Evolutionary conservation across 345 rosid genomes (phyloP).

Genomic region (Theobroma cacao): DNA sequence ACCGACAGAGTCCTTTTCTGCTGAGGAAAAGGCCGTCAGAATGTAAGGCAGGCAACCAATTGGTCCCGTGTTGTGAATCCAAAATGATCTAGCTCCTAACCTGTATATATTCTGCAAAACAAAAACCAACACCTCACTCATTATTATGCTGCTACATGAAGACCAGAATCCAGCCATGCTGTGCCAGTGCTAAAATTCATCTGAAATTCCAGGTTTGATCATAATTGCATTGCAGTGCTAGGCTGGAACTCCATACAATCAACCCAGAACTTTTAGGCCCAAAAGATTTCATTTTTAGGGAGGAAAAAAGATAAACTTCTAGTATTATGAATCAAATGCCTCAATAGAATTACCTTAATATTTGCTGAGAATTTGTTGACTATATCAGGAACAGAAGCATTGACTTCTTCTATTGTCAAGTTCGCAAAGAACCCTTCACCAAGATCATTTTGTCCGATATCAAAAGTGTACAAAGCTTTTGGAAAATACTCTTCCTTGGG

Average conservation of each 20-base stretch:
- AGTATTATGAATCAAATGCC: background rate
- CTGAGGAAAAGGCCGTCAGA: slow-evolving; percentile 25
- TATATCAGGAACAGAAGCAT: slow-evolving; percentile 40
- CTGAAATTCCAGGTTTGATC: too few species aligned
- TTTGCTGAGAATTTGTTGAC: slow-evolving; percentile 32
- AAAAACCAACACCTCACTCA: background rate
- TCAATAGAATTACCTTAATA: slow-evolving; percentile 29
- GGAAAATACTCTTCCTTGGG: slow-evolving; percentile 38
- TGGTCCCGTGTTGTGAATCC: slow-evolving; percentile 85
- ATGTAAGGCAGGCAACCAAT: slow-evolving; percentile 56
- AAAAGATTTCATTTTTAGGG: background rate
- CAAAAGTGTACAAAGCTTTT: slow-evolving; percentile 51
- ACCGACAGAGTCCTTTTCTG: slow-evolving; percentile 41
- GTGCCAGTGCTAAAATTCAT: background rate
- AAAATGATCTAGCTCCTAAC: slow-evolving; percentile 50
- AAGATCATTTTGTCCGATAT: slow-evolving; percentile 66
- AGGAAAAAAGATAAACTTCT: background rate
- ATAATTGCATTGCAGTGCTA: too few species aligned
- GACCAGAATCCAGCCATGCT: background rate
- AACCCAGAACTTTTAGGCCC: background rate
- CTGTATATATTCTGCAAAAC: slow-evolving; percentile 36
- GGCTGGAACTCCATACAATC: background rate
- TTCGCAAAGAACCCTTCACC: slow-evolving; percentile 29
- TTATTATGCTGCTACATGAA: background rate
- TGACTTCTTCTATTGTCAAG: slow-evolving; percentile 36